Evolutionary conservation across 176 grass and related monocot genomes (phyloP), one percentile per base, ranked within the genome.

Genomic region (Tillandsia fasciculata): DNA sequence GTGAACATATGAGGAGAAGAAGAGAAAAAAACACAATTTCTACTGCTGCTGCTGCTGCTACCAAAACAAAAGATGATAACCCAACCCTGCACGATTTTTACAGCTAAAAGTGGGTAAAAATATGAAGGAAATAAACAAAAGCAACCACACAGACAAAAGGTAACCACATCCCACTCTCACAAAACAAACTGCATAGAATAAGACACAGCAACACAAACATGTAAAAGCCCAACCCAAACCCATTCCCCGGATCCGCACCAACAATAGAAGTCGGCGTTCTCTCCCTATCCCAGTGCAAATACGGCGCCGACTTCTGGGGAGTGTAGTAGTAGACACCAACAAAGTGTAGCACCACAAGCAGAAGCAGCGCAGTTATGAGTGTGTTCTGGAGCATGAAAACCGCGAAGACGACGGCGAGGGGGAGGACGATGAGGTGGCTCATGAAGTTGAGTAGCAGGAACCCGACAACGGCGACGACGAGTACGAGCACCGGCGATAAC

Each of bases 141-240:
- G 50, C 54, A 2, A 70, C 63, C 54, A 89, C 73, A 74, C 87
- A 70, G 11, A 69, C 54, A 5, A 80, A 72, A 13, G 84, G 77
- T 8, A 85, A 68, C 95, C 95, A 99, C 80, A 79, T 82, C 14
- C 82, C 82, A 42, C 72, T 80, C 29, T 93, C 82, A 1, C 82
- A 78, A 69, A 84, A 90, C 54, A 85, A 51, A 5, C 75, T 76
- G 33, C 82, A 88, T 56, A 92, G 53, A 14, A 78, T 28, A 48
- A 90, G 54, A 80, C 84, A 88, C 13, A 91, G 74, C 33, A 88
- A 10, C 72, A 90, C 23, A 63, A 90, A 47, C 63, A 99, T 81
- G 76, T 89, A 94, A 70, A 75, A 90, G 9, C 79, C 84, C 66
- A 99, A 47, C 10, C 82, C 79, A 8, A 7, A n/a, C 9, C 69